Evolutionary conservation across 768 basidiomycete species (phyloP), one percentile per base, ranked within the genome.

Genomic region (Naganishia randhawae): DNA sequence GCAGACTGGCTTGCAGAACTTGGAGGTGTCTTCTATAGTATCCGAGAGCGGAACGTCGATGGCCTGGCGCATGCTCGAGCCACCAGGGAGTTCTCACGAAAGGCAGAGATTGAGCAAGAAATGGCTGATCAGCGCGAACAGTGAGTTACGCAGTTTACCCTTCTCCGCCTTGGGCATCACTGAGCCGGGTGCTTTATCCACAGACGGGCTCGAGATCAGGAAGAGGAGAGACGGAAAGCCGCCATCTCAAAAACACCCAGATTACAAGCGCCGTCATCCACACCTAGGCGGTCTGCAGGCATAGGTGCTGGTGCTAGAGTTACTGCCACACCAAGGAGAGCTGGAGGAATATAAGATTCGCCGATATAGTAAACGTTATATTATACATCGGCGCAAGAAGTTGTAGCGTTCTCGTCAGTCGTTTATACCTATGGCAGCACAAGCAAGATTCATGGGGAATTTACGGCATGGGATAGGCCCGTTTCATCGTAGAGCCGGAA

Each of bases 1-100:
- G 88, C 96, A 3, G 93, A 93, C 80, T 99, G 96, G 96, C 85
- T 98, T 39, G 93, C 94, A 73, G 92, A 96, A 71, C 85, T 96
- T 45, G 94, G 94, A 70, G 90, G 91, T 63, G 92, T 96, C 19
- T 97, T 96, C 84, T 98, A 92, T 83, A 94, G 93, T 29, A 94
- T 96, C 63, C 89, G 93, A 77, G 94, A 97, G 82, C 96, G 96
- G 84, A 91, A 91, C 82, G 97, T 98, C 76, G 93, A 96, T 75
- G 93, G 90, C 68, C 83, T 89, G 42, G 89, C 91, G 19, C 65
- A 80, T 73, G 76, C 77, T 45, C 66, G 88, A 11, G 85, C 86
- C 69, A 91, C 94, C 76, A 85, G 88, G 52, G 94, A 97, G 78
- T 96, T 97, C 80, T 91, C 90, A 31, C 91, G 87, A 81, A 87